Conservation (phyloP, 2,329 filamentous ascomycete species). For the Colletotrichum cereale region DNA sequence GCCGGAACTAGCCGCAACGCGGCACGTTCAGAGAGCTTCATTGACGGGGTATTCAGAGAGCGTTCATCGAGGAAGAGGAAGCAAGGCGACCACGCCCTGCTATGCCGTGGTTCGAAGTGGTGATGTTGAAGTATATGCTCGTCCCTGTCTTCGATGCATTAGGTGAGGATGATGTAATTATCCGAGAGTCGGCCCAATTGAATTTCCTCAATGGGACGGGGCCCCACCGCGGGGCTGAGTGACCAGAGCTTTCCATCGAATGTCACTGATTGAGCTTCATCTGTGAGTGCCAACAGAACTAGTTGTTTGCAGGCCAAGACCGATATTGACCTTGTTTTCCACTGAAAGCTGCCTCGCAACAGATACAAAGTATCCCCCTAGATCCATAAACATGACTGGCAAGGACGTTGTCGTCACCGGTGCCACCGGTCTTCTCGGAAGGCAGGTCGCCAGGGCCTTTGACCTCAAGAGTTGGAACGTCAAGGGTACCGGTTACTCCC, state of each 20-base stretch:
- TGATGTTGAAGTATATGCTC: not conserved
- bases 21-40: not conserved
- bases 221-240: conserved; percentile 37
- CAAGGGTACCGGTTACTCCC: conserved; percentile 79
- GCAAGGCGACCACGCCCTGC: not conserved
- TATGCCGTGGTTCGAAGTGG: not conserved
- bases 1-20: not conserved
- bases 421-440: conserved; percentile 85
- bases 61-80: not conserved
- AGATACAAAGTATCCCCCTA: not conserved
- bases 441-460: conserved; percentile 81
- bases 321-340: not conserved
- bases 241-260: conserved; percentile 31
- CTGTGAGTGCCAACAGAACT: not conserved
- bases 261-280: not conserved
- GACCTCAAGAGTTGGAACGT: conserved; percentile 75
- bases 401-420: conserved; percentile 82
- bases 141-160: conserved; percentile 16
- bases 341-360: not conserved
- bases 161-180: conserved; percentile 35
- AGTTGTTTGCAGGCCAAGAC: not conserved
- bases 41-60: not conserved
- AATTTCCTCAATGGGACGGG: conserved; percentile 13
- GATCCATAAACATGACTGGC: conserved; percentile 46
- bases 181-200: conserved; percentile 30